A percentile compares a stretch with the other conserved stretches of the same genome.
These are phyloP conservation scores for Ophiostoma sp. DNA, from an alignment of 2,329 filamentous ascomycete species.

Conservation along the genomic window DNA sequence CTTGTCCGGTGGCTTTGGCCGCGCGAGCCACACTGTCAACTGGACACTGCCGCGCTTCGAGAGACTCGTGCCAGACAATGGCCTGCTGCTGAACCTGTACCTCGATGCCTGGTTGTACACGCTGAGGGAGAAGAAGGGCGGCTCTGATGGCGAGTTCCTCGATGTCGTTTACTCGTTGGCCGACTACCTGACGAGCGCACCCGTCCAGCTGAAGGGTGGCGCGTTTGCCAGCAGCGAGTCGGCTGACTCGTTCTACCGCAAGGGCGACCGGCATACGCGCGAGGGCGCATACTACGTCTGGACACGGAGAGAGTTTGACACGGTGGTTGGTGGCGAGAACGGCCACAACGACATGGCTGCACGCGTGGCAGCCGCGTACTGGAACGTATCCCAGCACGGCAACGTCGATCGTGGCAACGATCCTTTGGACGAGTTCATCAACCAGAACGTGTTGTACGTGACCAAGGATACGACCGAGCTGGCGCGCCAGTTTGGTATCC, in stretches of 20 bases:
- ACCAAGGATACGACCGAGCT: constrained; percentile 62
- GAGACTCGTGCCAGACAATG: constrained; percentile 93
- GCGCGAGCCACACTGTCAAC: constrained; percentile 84
- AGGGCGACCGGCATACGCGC: constrained; percentile 72
- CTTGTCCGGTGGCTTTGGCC: constrained; percentile 52
- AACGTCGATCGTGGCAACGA: constrained; percentile 81
- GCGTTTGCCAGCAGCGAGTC: constrained; percentile 87
- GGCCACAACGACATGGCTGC: constrained; percentile 51
- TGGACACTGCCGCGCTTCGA: constrained; percentile 97
- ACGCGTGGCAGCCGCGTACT: constrained; percentile 73
- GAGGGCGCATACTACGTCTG: constrained; percentile 95
- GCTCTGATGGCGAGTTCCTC: constrained; percentile 57
- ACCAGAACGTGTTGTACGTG: constrained; percentile 81
- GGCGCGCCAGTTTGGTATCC: constrained; percentile 67
- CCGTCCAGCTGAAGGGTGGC: constrained; percentile 61
- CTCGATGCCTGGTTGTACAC: constrained; percentile 72
- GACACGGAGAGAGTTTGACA: constrained; percentile 80
- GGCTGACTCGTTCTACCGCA: constrained; percentile 72
- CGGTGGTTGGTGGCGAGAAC: constrained; percentile 53
- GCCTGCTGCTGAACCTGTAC: constrained; percentile 75
- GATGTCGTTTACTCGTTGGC: constrained; percentile 75
- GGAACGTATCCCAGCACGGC: constrained; percentile 75
- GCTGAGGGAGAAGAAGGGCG: constrained; percentile 18
- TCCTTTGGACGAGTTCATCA: constrained; percentile 87
- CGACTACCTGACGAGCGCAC: constrained; percentile 72